Conservation (phyloP, 2,329 filamentous ascomycete species). For the Atkinsonella hypoxylon region DNA sequence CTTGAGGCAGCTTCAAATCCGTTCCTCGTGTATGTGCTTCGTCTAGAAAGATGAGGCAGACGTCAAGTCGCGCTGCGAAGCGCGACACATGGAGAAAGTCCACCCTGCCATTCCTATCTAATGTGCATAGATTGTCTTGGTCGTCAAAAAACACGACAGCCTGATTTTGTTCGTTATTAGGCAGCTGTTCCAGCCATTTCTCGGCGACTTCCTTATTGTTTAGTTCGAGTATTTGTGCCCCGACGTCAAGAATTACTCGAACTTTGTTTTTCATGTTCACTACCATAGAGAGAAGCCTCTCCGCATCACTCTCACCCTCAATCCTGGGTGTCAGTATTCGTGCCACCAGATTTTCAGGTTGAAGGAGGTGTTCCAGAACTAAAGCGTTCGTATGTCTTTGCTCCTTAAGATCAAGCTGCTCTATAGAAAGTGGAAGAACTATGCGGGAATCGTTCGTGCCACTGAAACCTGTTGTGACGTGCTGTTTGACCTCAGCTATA, state of each 20-base stretch:
- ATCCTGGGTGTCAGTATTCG: constrained; percentile 2
- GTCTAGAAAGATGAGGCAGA: constrained; percentile 56
- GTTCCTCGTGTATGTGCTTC: constrained; percentile 60
- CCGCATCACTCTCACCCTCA: constrained; percentile 13
- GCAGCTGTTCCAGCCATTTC: constrained; percentile 33
- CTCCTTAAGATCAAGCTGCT: constrained; percentile 39
- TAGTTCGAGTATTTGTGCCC: constrained; percentile 56
- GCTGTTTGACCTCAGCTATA: constrained; percentile 32
- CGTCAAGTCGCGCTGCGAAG: constrained; percentile 40
- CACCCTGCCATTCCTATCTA: constrained; percentile 33
- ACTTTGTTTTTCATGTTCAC: constrained; percentile 24
- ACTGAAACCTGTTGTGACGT: constrained; percentile 53
- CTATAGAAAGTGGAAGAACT: constrained; percentile 44
- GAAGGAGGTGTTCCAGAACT: constrained; percentile 48
- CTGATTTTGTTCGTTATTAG: constrained; percentile 5
- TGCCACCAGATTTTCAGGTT: constrained; percentile 32
- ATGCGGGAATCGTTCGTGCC: constrained; percentile 53
- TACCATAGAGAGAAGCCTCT: constrained; percentile 32
- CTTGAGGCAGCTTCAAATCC: constrained; percentile 47
- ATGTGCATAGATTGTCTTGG: constrained; percentile 39
- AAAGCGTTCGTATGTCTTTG: constrained; percentile 56
- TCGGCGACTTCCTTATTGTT: constrained; percentile 41
- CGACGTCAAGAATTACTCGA: constrained; percentile 57
- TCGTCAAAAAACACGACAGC: constrained; percentile 45
- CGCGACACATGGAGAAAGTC: constrained; percentile 46